phyloP scores from a whole-genome alignment of 768 basidiomycete genomes.

The Collybia nuda region DNA sequence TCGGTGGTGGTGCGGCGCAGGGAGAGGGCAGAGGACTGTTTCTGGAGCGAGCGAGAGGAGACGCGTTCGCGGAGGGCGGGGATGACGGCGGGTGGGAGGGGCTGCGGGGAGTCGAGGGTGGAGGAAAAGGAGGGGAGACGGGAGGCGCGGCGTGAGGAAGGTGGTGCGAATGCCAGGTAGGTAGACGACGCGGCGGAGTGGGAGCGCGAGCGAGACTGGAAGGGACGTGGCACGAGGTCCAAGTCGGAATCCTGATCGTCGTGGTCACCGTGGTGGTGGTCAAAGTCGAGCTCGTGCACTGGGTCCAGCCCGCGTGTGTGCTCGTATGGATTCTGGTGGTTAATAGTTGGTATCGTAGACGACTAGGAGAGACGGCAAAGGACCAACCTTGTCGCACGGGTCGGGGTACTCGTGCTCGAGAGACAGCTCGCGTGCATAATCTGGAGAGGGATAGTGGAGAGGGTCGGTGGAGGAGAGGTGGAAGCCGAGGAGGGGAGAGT shows the following conservation, averaged over 20 bases:
- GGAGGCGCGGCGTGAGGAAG: not conserved
- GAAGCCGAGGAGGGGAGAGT: constrained; percentile 25
- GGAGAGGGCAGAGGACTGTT: constrained; percentile 1
- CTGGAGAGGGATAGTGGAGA: constrained; percentile 14
- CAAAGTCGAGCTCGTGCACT: not conserved
- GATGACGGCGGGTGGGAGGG: constrained; percentile 3
- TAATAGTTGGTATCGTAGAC: not conserved
- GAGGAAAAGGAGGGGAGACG: not conserved
- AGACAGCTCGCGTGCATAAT: constrained; percentile 9
- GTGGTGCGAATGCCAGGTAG: not conserved
- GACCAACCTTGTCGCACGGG: constrained; percentile 6
- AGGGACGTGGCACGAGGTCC: not conserved
- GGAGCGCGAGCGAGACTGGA: not conserved
- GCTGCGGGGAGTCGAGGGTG: not conserved
- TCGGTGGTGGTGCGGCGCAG: constrained; percentile 2
- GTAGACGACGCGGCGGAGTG: not conserved
- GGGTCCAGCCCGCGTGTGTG: not conserved
- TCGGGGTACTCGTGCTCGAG: constrained; percentile 4
- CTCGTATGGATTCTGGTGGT: not conserved
- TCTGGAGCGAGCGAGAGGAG: constrained; percentile 1
- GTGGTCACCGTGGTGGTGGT: not conserved
- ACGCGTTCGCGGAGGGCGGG: constrained; percentile 7
- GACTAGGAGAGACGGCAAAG: not conserved
- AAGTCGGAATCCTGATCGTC: not conserved
- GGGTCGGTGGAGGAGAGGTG: constrained; percentile 11